phyloP scores from a whole-genome alignment of 2,329 filamentous ascomycete species.

The Monosporascus sp. region DNA sequence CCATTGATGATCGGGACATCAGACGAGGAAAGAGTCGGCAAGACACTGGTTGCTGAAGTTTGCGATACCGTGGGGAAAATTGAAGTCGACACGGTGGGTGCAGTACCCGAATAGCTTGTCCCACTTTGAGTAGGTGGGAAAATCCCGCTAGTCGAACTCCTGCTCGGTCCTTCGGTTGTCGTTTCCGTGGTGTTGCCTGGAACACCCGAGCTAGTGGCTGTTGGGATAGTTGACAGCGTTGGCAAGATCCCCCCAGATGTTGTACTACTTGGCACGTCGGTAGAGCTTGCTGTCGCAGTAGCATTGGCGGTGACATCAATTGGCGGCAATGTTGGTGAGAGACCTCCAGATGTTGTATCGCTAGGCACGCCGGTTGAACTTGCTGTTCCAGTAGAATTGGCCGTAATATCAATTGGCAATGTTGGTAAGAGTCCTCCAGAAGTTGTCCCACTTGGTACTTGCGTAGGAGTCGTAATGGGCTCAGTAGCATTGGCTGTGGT shows the following conservation, averaged over 20 bases:
- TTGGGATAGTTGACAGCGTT: conserved; percentile 5
- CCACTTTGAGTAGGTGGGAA: too few relatives aligned
- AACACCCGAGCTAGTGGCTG: not conserved
- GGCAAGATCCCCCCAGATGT: not conserved
- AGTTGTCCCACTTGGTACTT: too few relatives aligned
- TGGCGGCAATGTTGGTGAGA: not conserved
- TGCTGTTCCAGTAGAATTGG: not conserved
- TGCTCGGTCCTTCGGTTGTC: not conserved
- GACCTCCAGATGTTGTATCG: not conserved
- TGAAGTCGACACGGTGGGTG: not conserved
- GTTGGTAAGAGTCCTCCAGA: not conserved
- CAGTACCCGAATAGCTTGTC: too few relatives aligned
- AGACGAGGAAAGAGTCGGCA: not conserved
- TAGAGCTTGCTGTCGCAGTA: not conserved
- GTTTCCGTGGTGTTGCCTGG: not conserved
- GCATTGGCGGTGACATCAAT: not conserved
- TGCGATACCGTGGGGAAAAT: not conserved
- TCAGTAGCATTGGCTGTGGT: conserved; percentile 5
- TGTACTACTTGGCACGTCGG: too few relatives aligned
- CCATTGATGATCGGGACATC: not conserved
- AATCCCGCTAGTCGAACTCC: not conserved
- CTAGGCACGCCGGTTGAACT: not conserved
- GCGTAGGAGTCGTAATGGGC: not conserved
- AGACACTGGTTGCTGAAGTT: not conserved
- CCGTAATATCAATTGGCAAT: too few relatives aligned